phyloP scores from a whole-genome alignment of 2,329 filamentous ascomycete species.

The Paecilomyces fulvus region DNA sequence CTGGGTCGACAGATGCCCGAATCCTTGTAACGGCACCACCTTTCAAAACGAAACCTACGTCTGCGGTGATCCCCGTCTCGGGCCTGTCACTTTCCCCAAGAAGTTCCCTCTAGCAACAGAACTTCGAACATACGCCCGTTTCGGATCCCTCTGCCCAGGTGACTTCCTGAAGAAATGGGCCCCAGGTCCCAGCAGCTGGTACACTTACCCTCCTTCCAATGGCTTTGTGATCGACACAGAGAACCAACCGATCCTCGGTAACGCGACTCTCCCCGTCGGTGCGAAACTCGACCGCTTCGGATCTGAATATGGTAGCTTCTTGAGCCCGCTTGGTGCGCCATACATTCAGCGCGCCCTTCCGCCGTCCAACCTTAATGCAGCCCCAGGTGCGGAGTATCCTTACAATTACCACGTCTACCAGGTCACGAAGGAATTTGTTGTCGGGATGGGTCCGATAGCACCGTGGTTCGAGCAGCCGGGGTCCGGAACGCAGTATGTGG shows the following conservation, averaged over 20 bases:
- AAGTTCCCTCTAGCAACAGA: conserved; percentile 22
- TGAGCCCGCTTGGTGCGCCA: conserved; percentile 38
- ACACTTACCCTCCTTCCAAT: conserved; percentile 33
- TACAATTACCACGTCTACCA: conserved; percentile 45
- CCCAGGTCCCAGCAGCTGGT: conserved; percentile 4
- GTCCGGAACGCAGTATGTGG: conserved; percentile 32
- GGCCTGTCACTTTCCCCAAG: conserved; percentile 25
- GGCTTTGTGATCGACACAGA: conserved; percentile 35
- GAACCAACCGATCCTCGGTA: conserved; percentile 33
- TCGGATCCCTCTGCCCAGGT: conserved; percentile 33
- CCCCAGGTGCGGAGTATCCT: conserved; percentile 26
- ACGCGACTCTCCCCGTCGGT: conserved; percentile 32
- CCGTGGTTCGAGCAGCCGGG: conserved; percentile 46
- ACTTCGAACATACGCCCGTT: conserved; percentile 29
- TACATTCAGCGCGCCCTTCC: conserved; percentile 42
- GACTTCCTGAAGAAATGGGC: conserved; percentile 23
- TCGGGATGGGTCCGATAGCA: conserved; percentile 39
- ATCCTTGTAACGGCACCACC: conserved; percentile 23
- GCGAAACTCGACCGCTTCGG: conserved; percentile 44
- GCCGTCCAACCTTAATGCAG: conserved; percentile 37
- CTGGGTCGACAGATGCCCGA: not conserved
- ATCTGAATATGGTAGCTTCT: conserved; percentile 35
- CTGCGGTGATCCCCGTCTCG: conserved; percentile 33
- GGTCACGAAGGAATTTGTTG: conserved; percentile 33
- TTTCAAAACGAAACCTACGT: conserved; percentile 22